Evolutionary conservation across 345 rosid genomes (phyloP), one percentile per base, ranked within the genome.

Genomic region (Melastoma malabathricum): DNA sequence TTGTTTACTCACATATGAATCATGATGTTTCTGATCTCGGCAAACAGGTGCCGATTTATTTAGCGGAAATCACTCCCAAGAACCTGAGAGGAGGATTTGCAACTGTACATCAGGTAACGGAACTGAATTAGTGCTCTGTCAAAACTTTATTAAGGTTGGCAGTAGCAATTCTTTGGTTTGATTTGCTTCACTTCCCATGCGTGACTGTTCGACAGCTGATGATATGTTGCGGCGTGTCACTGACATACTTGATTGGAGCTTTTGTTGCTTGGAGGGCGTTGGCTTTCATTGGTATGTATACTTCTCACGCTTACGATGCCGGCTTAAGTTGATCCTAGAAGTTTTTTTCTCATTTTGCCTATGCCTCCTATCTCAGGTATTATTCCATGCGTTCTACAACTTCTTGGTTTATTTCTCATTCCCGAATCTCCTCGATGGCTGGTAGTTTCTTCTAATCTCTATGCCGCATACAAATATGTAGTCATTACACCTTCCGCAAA

Each of bases 51-150:
- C 95, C 95, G 0, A 48, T 89, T 19, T 89, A 74, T 67, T 81
- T 89, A 55, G 97, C 93, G 50, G 97, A 89, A 75, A 69, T 89
- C 18, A 77, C 97, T 10, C 95, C 95, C 12, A 83, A 79, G 66
- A 60, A 73, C 41, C 57, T 81, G 41, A 68, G 95, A 54, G 95
- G 97, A 68, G 79, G 80, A 43, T 77, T 80, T 64, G 79, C 95
- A 15, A 66, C 97, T 2, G 69, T 74, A 51, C 75, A 79, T 63
- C 81, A 72, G 78, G 89, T 82, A 58, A 66, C 47, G 16, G 12
- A 22, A 17, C 18, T 47, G 38, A 29, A 29, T 6, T 29, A 29
- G 3, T 4, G 38, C 38, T 29, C 38, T 29, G 8, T 29, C 38
- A 29, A 29, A 27, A 29, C 6, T 29, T 29, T 29, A 29, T n/a